Conservation (phyloP, 345 rosid species). For the Draba incana region DNA sequence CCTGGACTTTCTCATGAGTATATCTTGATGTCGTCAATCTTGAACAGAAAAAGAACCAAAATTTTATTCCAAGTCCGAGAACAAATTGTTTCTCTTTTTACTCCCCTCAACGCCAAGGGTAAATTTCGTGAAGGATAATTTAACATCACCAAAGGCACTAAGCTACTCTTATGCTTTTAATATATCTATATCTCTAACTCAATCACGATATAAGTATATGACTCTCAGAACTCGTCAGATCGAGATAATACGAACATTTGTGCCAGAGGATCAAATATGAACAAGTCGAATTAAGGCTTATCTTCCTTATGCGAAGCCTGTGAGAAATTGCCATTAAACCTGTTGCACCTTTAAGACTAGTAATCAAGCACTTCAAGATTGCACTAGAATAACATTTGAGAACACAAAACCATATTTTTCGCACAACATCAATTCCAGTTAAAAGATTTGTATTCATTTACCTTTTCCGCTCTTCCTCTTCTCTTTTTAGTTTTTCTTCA, state of each 20-base stretch:
- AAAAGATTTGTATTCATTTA: slow-evolving; percentile 37
- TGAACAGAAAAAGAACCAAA: slow-evolving; percentile 37
- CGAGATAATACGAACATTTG: slow-evolving; percentile 62
- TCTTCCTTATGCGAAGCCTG: slow-evolving; percentile 90
- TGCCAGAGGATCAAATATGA: slow-evolving; percentile 70
- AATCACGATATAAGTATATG: slow-evolving; percentile 84
- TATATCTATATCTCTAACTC: slow-evolving; percentile 79
- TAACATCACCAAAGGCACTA: slow-evolving; percentile 49
- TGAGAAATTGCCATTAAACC: slow-evolving; percentile 71
- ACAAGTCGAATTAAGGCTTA: slow-evolving; percentile 74
- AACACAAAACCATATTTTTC: slow-evolving; percentile 29
- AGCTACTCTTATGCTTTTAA: slow-evolving; percentile 59
- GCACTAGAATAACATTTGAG: slow-evolving; percentile 40
- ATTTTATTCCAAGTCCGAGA: slow-evolving; percentile 17
- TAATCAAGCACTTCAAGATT: slow-evolving; percentile 49
- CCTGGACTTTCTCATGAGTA: slow-evolving; percentile 36
- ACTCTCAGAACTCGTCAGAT: slow-evolving; percentile 74
- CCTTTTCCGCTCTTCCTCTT: slow-evolving; percentile 95
- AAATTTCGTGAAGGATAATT: slow-evolving; percentile 21
- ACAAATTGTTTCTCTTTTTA: slow-evolving; percentile 12
- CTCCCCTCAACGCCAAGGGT: slow-evolving; percentile 27
- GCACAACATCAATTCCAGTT: background rate
- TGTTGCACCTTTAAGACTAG: slow-evolving; percentile 66
- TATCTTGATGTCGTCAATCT: slow-evolving; percentile 46
- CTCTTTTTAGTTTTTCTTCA: slow-evolving; percentile 69